A percentile compares a stretch with the other conserved stretches of the same genome.
Conservation (phyloP, 805 yeast species). For the Yarrowia divulgata region DNA sequence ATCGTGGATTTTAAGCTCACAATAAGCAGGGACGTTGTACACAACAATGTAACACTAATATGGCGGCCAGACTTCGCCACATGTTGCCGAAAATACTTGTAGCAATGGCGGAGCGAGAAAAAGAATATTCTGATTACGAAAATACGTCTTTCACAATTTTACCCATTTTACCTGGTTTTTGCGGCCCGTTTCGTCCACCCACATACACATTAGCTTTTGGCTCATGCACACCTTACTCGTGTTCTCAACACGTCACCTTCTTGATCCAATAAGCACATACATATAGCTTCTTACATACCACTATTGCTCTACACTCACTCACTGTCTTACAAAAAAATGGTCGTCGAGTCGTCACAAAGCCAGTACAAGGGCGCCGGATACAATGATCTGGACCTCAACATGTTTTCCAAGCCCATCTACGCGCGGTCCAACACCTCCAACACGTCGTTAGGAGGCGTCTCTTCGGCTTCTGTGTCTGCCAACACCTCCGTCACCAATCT, state of each 20-base stretch:
- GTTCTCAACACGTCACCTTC: slow-evolving; percentile 22
- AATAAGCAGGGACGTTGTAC: slow-evolving; percentile 13
- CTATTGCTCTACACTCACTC: background rate
- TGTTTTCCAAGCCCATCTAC: slow-evolving; percentile 29
- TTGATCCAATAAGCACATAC: slow-evolving; percentile 13
- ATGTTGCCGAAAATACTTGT: background rate
- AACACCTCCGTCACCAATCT: slow-evolving; percentile 25
- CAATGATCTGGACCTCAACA: slow-evolving; percentile 30
- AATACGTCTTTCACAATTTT: background rate
- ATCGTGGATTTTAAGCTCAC: background rate
- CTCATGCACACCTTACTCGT: slow-evolving; percentile 25
- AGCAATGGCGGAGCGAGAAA: background rate
- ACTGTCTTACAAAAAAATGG: background rate
- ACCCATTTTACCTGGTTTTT: background rate
- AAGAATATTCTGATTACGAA: background rate
- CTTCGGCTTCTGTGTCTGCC: slow-evolving; percentile 9
- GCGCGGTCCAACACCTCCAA: slow-evolving; percentile 20
- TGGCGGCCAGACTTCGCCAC: background rate
- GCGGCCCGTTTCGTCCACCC: too few relatives aligned
- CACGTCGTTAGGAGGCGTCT: background rate
- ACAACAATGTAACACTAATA: slow-evolving; percentile 2
- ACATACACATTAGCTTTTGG: too few relatives aligned
- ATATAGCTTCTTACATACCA: slow-evolving; percentile 4
- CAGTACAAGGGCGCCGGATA: slow-evolving; percentile 40
- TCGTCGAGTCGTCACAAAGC: slow-evolving; percentile 23